Conservation (phyloP, 306 rosid genomes). For the Malus orientalis region DNA sequence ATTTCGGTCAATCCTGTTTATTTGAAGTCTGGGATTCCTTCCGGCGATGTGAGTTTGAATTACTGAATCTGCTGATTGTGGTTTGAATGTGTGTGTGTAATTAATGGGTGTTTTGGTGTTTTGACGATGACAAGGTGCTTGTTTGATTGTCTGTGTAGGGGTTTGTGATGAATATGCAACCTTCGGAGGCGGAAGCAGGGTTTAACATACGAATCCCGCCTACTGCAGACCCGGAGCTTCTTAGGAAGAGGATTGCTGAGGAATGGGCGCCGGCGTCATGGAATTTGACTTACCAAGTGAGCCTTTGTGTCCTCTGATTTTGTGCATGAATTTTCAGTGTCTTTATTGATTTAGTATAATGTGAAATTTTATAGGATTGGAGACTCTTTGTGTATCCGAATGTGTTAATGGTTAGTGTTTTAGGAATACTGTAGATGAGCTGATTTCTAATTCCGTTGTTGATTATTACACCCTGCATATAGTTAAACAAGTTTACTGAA, state of each 20-base stretch:
- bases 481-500: background rate
- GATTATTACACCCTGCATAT: too few relatives aligned
- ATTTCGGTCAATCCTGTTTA: slow-evolving; percentile 84
- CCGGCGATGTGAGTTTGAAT: slow-evolving; percentile 45
- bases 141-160: slow-evolving; percentile 35
- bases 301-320: background rate
- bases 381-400: background rate
- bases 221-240: slow-evolving; percentile 44
- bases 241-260: slow-evolving; percentile 52
- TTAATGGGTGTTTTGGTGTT: background rate
- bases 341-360: background rate
- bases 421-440: background rate
- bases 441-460: background rate
- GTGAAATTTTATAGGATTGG: background rate
- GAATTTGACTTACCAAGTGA: slow-evolving; percentile 74
- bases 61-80: background rate
- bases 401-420: background rate
- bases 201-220: slow-evolving; percentile 77
- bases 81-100: background rate
- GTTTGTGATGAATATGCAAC: slow-evolving; percentile 86
- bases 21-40: slow-evolving; percentile 56
- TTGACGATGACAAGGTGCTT: background rate
- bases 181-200: slow-evolving; percentile 91
- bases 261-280: slow-evolving; percentile 83
- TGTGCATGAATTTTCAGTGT: background rate